Conservation (phyloP, 495 filamentous ascomycete genomes). For the Evernia prunastri region DNA sequence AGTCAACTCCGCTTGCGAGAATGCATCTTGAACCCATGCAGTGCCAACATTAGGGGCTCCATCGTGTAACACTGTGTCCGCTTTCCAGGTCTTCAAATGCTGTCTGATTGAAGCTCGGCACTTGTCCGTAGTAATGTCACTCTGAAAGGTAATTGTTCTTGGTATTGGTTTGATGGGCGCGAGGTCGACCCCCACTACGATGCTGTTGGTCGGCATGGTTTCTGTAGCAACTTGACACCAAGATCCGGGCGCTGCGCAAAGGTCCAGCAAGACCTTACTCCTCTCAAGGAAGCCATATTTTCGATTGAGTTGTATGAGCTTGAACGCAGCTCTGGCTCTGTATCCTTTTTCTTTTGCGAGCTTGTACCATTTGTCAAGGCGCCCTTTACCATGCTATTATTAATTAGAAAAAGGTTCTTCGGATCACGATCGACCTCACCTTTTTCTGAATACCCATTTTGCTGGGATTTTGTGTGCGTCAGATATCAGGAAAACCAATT, state of each 20-base stretch:
- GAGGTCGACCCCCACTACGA: slow-evolving; percentile 93
- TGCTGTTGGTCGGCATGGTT: slow-evolving; percentile 80
- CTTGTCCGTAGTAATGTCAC: slow-evolving; percentile 96
- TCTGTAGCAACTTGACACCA: slow-evolving; percentile 99
- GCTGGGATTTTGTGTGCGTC: neutral
- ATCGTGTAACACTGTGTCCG: slow-evolving; percentile 94
- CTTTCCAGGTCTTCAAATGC: slow-evolving; percentile 96
- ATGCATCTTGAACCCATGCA: slow-evolving; percentile 97
- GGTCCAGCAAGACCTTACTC: slow-evolving; percentile 90
- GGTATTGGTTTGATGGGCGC: slow-evolving; percentile 94
- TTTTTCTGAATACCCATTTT: slow-evolving; percentile 98
- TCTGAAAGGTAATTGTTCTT: slow-evolving; percentile 87
- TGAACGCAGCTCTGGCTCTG: slow-evolving; percentile 93
- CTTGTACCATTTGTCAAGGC: slow-evolving; percentile 96
- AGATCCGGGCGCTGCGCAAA: slow-evolving; percentile 95
- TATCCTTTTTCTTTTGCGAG: slow-evolving; percentile 99
- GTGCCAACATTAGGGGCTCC: slow-evolving; percentile 97
- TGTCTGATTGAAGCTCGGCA: slow-evolving; percentile 84
- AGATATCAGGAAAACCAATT: too few relatives aligned
- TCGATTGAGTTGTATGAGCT: slow-evolving; percentile 96
- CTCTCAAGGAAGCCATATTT: slow-evolving; percentile 97
- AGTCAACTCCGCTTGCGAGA: slow-evolving; percentile 92
- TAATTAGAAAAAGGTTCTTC: slow-evolving; percentile 26
- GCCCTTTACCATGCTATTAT: slow-evolving; percentile 83
- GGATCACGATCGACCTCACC: slow-evolving; percentile 33